Percentiles rank a stretch among this genome's conserved stretches.
phyloP scores from a whole-genome alignment of 2,329 filamentous ascomycete species.

The Botrytis deweyae region DNA sequence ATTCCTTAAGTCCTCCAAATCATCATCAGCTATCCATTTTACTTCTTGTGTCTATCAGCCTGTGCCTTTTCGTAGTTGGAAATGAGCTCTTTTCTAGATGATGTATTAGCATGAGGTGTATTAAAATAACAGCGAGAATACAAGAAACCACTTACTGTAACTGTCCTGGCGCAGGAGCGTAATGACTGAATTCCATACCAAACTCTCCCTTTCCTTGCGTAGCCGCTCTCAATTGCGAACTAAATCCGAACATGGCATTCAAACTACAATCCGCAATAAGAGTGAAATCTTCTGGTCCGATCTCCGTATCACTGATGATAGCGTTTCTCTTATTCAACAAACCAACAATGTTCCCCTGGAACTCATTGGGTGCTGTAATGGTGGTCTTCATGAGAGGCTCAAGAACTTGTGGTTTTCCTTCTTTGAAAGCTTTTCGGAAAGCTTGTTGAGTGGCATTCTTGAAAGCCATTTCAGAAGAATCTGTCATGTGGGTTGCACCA shows the following conservation, averaged over 20 bases:
- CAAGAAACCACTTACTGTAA: constrained; percentile 68
- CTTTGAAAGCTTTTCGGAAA: constrained; percentile 88
- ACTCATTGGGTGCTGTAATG: constrained; percentile 93
- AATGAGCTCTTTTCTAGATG: constrained; percentile 59
- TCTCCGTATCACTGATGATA: constrained; percentile 92
- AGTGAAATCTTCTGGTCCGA: constrained; percentile 90
- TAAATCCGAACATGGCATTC: constrained; percentile 98
- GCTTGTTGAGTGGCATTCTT: constrained; percentile 92
- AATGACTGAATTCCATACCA: constrained; percentile 98
- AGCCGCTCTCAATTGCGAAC: constrained; percentile 81
- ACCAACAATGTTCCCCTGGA: constrained; percentile 93
- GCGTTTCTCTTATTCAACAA: constrained; percentile 96
- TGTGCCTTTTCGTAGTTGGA: constrained; percentile 67
- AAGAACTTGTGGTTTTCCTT: constrained; percentile 78
- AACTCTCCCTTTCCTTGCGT: constrained; percentile 99
- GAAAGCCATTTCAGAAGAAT: constrained; percentile 96
- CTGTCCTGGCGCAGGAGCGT: constrained; percentile 80
- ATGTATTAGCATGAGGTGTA: background rate
- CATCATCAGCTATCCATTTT: constrained; percentile 1
- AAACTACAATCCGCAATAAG: constrained; percentile 88
- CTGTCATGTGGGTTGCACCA: constrained; percentile 94
- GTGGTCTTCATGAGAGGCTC: constrained; percentile 99
- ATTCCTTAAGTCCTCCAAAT: background rate
- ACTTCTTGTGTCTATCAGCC: constrained; percentile 50
- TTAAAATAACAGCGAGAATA: background rate